Evolutionary conservation across 73 alveolate genomes (phyloP), one percentile per base, ranked within the genome.

Genomic region (Paraurostyla sp.): DNA sequence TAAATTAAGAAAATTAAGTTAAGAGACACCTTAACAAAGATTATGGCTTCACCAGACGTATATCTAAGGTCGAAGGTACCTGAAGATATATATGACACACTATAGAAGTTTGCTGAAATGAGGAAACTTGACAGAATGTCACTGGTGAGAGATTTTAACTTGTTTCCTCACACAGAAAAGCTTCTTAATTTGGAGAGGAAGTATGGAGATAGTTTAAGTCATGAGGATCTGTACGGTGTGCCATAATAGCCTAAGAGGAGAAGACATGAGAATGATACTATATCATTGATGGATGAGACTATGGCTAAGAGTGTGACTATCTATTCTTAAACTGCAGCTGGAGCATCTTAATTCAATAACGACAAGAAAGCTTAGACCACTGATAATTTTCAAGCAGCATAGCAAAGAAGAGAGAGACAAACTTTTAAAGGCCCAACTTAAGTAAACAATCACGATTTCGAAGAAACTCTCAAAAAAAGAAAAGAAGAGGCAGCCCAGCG

Each of bases 61-160:
- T 93, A 92, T 71, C 51, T 93, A 18, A 91, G 95, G 71, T 76
- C 97, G 13, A 93, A 93, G 81, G 97, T 93, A 20, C 93, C 96
- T 15, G 92, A 91, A 69, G 97, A 93, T 41, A 88, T 93, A 27
- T 90, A 90, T 57, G 95, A 91, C 60, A 93, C 96, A n/a, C 65
- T 93, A 22, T 81, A 93, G 49, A 91, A 93, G 46, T 54, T 87
- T 0, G 93, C 94, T 38, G 96, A 93, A 68, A 85, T 93, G 85
- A 78, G 96, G 43, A 93, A 93, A 68, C 80, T 63, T 36, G 93
- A 85, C 23, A 86, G 97, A 51, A 83, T 93, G 65, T 80, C 92
- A n/a, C 80, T 59, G 48, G 89, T 91, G 0, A 71, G 94, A 48
- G 95, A 91, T 45, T 90, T 58, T 63, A 76, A 86, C 54, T 91